phyloP scores from a whole-genome alignment of 2,329 filamentous ascomycete species.

The Aspergillus aculeatinus region DNA sequence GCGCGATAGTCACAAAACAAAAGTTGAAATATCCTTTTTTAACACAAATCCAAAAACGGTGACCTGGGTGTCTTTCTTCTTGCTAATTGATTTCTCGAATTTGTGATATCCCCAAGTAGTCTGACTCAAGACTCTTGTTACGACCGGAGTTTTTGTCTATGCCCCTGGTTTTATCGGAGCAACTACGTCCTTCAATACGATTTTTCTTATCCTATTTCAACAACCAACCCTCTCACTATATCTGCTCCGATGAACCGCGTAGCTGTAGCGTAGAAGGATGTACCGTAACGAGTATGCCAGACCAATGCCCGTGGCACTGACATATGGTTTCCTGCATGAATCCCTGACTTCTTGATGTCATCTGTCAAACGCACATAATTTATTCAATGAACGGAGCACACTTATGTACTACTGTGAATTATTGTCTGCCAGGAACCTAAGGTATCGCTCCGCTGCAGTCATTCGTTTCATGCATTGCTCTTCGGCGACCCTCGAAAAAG shows the following conservation, averaged over 20 bases:
- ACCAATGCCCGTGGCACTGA: too few species aligned
- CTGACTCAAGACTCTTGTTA: constrained; percentile 16
- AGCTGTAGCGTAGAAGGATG: constrained; percentile 1
- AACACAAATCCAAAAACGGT: constrained; percentile 23
- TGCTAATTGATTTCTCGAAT: constrained; percentile 24
- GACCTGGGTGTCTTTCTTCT: constrained; percentile 22
- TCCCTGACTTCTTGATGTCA: too few species aligned
- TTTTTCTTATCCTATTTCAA: too few species aligned
- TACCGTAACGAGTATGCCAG: too few species aligned
- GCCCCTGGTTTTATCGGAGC: constrained; percentile 17
- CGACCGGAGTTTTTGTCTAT: constrained; percentile 25
- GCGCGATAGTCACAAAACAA: constrained; percentile 27
- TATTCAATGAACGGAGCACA: too few species aligned
- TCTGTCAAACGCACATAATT: too few species aligned
- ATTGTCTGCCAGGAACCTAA: too few species aligned
- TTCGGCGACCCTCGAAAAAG: too few species aligned
- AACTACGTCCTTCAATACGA: background rate
- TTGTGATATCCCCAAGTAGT: constrained; percentile 28
- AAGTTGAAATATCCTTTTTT: constrained; percentile 21
- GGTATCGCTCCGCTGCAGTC: too few species aligned
- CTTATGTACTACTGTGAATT: too few species aligned
- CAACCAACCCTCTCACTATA: background rate
- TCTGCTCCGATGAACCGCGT: background rate
- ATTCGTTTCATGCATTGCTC: too few species aligned
- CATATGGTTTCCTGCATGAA: too few species aligned